phyloP scores from a whole-genome alignment of 1,139 yeast genomes.

The Kazachstania sp. region DNA sequence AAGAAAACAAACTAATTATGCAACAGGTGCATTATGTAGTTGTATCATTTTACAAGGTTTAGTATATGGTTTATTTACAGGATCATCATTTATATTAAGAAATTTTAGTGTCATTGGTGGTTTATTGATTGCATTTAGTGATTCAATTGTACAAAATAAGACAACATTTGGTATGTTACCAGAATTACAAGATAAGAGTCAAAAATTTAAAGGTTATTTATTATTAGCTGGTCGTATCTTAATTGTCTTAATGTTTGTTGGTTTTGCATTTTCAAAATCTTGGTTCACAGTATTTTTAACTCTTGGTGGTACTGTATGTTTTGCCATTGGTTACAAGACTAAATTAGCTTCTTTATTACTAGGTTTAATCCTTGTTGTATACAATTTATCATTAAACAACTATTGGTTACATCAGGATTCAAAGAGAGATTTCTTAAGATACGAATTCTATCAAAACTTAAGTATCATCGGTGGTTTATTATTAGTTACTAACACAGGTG shows the following conservation, averaged over 20 bases:
- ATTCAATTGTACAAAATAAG: slow-evolving; percentile 77
- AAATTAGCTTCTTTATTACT: slow-evolving; percentile 77
- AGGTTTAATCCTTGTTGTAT: slow-evolving; percentile 63
- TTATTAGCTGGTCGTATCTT: slow-evolving; percentile 83
- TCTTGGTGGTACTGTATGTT: slow-evolving; percentile 66
- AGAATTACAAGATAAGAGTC: slow-evolving; percentile 60
- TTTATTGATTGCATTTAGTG: slow-evolving; percentile 77
- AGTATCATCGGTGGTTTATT: slow-evolving; percentile 92
- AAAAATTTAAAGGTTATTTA: slow-evolving; percentile 73
- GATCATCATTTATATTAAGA: slow-evolving; percentile 72
- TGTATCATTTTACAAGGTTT: slow-evolving; percentile 82
- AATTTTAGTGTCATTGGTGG: slow-evolving; percentile 93
- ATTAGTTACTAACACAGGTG: slow-evolving; percentile 89
- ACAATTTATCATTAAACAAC: slow-evolving; percentile 75
- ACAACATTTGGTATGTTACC: slow-evolving; percentile 86
- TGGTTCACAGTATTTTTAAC: slow-evolving; percentile 63
- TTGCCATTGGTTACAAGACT: slow-evolving; percentile 89
- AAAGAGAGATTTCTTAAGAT: slow-evolving; percentile 81
- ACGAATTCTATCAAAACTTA: slow-evolving; percentile 90
- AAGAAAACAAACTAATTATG: slow-evolving; percentile 61
- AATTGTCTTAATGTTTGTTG: slow-evolving; percentile 75
- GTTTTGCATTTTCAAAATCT: slow-evolving; percentile 71
- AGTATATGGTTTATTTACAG: slow-evolving; percentile 80
- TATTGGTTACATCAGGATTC: slow-evolving; percentile 73
- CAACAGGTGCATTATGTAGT: slow-evolving; percentile 60